Evolutionary conservation across 2,329 filamentous ascomycete genomes (phyloP).

Genomic region (Fusarium chlamydosporum): DNA sequence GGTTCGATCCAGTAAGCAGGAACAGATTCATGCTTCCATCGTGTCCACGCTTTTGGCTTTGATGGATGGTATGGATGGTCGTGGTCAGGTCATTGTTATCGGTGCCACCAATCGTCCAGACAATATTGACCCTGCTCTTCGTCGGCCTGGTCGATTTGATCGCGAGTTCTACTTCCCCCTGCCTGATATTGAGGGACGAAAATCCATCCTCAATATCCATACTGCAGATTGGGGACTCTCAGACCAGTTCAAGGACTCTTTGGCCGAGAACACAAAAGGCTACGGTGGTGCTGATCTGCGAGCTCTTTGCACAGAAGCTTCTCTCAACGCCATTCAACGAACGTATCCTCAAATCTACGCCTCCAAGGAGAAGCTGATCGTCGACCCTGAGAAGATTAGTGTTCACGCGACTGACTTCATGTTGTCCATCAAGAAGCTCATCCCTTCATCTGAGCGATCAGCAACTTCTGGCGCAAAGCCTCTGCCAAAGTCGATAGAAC

Average conservation of each 20-base stretch:
- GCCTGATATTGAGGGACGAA: constrained; percentile 83
- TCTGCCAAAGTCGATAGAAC: constrained; percentile 83
- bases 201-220: constrained; percentile 93
- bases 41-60: constrained; percentile 93
- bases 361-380: constrained; percentile 88
- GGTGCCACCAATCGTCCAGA: constrained; percentile 98
- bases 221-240: constrained; percentile 93
- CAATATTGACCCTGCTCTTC: constrained; percentile 95
- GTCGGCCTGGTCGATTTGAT: constrained; percentile 94
- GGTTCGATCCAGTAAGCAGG: constrained; percentile 96
- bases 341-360: constrained; percentile 97
- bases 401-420: constrained; percentile 96
- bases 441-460: constrained; percentile 93
- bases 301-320: constrained; percentile 94
- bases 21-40: constrained; percentile 98
- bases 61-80: constrained; percentile 99
- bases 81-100: constrained; percentile 97
- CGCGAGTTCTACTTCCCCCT: constrained; percentile 98
- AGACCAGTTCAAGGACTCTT: constrained; percentile 81
- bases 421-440: constrained; percentile 95
- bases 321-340: constrained; percentile 93
- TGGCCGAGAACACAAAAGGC: constrained; percentile 92
- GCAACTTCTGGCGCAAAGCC: constrained; percentile 87
- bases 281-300: constrained; percentile 96
- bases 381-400: constrained; percentile 86